Percentiles rank a stretch among this genome's conserved stretches.
phyloP scores from a whole-genome alignment of 2,329 filamentous ascomycete species.

The Fragosphaeria purpurea region DNA sequence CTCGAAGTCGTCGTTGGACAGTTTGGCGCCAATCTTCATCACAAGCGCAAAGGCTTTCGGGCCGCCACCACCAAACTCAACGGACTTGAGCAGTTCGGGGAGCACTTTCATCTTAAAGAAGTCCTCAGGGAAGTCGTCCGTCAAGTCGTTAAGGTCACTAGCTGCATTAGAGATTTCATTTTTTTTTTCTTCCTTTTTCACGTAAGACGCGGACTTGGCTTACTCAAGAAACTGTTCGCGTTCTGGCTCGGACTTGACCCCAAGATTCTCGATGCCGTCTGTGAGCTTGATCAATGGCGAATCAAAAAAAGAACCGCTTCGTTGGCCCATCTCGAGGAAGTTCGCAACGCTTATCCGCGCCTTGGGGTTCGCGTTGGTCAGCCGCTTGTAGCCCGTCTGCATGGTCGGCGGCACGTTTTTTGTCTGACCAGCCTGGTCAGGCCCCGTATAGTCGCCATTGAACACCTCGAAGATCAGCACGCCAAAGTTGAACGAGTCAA shows the following conservation, averaged over 20 bases:
- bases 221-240: constrained; percentile 72
- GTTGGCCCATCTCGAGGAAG: constrained; percentile 81
- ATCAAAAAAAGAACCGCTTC: constrained; percentile 80
- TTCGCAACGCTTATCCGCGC: constrained; percentile 71
- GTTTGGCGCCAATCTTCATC: constrained; percentile 80
- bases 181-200: not conserved
- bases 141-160: constrained; percentile 69
- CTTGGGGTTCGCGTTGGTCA: constrained; percentile 84
- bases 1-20: constrained; percentile 85
- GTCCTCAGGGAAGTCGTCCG: constrained; percentile 92
- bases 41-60: constrained; percentile 82
- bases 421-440: constrained; percentile 74
- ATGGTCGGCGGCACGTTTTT: constrained; percentile 80
- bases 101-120: constrained; percentile 97
- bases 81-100: constrained; percentile 91
- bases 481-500: constrained; percentile 83
- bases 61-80: constrained; percentile 95
- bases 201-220: constrained; percentile 2
- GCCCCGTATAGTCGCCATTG: constrained; percentile 68
- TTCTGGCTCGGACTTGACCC: constrained; percentile 76
- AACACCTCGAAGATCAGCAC: constrained; percentile 83
- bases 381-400: constrained; percentile 82
- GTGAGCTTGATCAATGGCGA: constrained; percentile 86
- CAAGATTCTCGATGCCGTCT: constrained; percentile 85
- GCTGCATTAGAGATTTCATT: not conserved